Percentiles rank a stretch among this genome's conserved stretches.
These are phyloP conservation scores for Mortierella sp. DNA, from an alignment of 371 early-diverging fungal species.

Conservation along the genomic window DNA sequence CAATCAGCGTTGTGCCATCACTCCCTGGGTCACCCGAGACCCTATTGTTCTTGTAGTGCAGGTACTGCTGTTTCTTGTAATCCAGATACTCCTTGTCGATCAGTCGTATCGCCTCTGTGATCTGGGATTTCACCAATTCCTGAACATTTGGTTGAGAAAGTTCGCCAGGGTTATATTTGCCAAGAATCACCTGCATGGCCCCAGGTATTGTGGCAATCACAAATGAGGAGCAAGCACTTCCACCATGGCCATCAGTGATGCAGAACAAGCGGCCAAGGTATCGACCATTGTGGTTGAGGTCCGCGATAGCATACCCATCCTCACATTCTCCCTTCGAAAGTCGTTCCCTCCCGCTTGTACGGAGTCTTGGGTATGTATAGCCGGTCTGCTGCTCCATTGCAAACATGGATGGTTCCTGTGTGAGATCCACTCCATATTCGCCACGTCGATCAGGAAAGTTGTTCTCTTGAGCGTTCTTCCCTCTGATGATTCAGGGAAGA, in stretches of 20 bases:
- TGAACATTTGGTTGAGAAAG: slow-evolving; percentile 57
- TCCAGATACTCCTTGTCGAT: slow-evolving; percentile 68
- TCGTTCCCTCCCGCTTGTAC: slow-evolving; percentile 66
- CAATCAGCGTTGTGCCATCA: slow-evolving; percentile 85
- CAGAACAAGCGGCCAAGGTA: slow-evolving; percentile 66
- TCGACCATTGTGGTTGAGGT: slow-evolving; percentile 55
- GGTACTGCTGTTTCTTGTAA: slow-evolving; percentile 61
- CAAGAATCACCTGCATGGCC: slow-evolving; percentile 62
- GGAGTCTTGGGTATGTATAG: slow-evolving; percentile 72
- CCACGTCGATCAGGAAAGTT: slow-evolving; percentile 41
- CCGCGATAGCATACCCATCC: slow-evolving; percentile 71
- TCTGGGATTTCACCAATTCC: slow-evolving; percentile 58
- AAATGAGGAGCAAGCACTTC: slow-evolving; percentile 70
- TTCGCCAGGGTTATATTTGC: slow-evolving; percentile 56
- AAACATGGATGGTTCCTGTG: slow-evolving; percentile 55
- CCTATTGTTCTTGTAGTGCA: slow-evolving; percentile 45
- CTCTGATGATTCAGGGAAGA: slow-evolving; percentile 4
- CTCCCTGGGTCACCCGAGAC: slow-evolving; percentile 64
- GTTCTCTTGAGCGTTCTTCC: slow-evolving; percentile 34
- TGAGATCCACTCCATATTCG: slow-evolving; percentile 42
- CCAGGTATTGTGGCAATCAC: slow-evolving; percentile 66
- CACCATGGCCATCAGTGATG: slow-evolving; percentile 75
- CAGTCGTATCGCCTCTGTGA: slow-evolving; percentile 60
- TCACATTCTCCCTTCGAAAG: slow-evolving; percentile 70
- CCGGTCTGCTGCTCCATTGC: slow-evolving; percentile 73